Base-by-base conservation (phyloP, 1,284 basidiomycete species). In the Mycena citricolor region DNA sequence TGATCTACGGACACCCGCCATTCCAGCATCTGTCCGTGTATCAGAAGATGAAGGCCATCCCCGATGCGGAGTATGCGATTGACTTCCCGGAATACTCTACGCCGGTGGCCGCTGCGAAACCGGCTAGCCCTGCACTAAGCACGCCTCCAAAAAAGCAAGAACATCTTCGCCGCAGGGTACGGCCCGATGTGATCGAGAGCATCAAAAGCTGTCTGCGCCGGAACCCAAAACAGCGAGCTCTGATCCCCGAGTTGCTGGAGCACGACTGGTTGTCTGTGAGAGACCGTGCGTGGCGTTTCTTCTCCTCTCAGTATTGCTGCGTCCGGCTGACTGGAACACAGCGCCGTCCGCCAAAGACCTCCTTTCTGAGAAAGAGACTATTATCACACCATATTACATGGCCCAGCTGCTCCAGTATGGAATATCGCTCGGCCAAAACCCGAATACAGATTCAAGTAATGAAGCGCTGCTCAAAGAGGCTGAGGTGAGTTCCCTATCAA, bases 1-100 rank as follows among this genome's bases (percentile, higher is more conserved):
- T 99, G 94, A 81, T 98, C 11, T 99, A 97, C 61, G 93, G 94
- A 8, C 80, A 82, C 16, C 89, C 94, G 0, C 95, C 97, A 1
- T 99, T 99, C 71, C 85, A 92, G 31, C 81, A 87, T 53, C 76
- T 95, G 17, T 76, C 79, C 0, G 78, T 92, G 26, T 84, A 85
- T 44, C 86, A 89, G 56, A 94, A 94, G 69, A 86, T 94, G 80
- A 85, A 85, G 54, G 86, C 85, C 6, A 95, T 95, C 51, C 86
- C 90, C 4, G 86, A 93, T 63, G 68, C 73, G 6, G 66, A 70
- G 4, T 74, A 90, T 56, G 64, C 71, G 22, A 94, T 95, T 52
- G 79, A 85, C 8, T 95, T 83, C 60, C 86, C 88, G 0, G 77
- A 82, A 26, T 77, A 76, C 45, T 69, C 83, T 0, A 65, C 72